Percentiles rank a stretch among this genome's conserved stretches.
These are phyloP conservation scores for Phytophthora lateralis DNA, from an alignment of 352 stramenopile species.

Conservation along the genomic window DNA sequence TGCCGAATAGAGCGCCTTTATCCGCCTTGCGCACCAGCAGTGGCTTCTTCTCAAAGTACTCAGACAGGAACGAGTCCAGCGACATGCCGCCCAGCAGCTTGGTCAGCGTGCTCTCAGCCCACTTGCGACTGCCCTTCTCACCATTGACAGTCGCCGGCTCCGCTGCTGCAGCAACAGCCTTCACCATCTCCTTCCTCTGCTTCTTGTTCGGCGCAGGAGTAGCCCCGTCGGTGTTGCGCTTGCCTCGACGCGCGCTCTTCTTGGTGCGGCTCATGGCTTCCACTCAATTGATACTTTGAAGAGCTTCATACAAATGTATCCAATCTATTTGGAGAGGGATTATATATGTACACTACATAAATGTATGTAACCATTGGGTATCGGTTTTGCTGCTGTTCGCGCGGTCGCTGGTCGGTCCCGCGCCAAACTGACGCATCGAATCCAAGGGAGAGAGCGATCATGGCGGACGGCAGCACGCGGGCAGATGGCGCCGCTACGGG, in stretches of 20 bases:
- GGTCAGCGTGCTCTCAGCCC: slow-evolving; percentile 41
- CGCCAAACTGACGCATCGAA: slow-evolving; percentile 6
- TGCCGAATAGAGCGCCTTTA: slow-evolving; percentile 61
- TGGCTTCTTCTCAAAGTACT: slow-evolving; percentile 90
- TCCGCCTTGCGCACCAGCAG: slow-evolving; percentile 63
- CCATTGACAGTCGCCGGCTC: slow-evolving; percentile 7
- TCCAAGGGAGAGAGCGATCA: slow-evolving; percentile 20
- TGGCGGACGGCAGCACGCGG: slow-evolving; percentile 15
- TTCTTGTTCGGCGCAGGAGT: slow-evolving; percentile 44
- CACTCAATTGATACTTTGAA: slow-evolving; percentile 20
- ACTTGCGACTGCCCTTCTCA: slow-evolving; percentile 24
- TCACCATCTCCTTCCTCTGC: slow-evolving; percentile 30
- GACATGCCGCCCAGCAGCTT: slow-evolving; percentile 71
- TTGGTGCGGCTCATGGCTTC: slow-evolving; percentile 57
- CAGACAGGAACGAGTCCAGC: slow-evolving; percentile 58
- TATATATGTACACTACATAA: background rate
- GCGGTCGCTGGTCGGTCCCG: slow-evolving; percentile 7
- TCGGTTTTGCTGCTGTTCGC: slow-evolving; percentile 16
- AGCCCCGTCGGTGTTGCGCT: slow-evolving; percentile 40
- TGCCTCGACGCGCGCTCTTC: slow-evolving; percentile 45
- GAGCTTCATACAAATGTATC: background rate
- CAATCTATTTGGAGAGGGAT: background rate
- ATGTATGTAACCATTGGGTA: slow-evolving; percentile 10
- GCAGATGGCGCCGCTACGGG: background rate
- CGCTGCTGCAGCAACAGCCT: slow-evolving; percentile 4